Evolutionary conservation across 352 stramenopile species (phyloP).

Genomic region (Thraustotheca clavata): DNA sequence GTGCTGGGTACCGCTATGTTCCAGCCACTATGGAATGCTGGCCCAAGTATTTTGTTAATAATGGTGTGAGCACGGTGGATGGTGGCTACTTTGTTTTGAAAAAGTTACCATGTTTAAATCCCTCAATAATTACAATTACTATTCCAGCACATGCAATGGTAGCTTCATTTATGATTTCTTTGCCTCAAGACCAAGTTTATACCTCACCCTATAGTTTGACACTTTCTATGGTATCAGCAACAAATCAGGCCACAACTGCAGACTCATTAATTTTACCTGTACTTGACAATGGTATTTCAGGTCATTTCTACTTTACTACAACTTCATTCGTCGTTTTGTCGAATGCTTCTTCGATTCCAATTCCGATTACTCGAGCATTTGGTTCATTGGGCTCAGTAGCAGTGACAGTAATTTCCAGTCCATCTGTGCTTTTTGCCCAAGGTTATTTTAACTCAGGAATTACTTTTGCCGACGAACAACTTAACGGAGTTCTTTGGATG

Average conservation of each 20-base stretch:
- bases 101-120: neutral
- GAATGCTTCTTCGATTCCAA: neutral
- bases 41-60: neutral
- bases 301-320: neutral
- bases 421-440: neutral
- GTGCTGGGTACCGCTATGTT: neutral
- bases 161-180: neutral
- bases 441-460: neutral
- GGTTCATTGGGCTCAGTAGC: neutral
- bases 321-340: neutral
- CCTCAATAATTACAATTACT: neutral
- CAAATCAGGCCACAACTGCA: neutral
- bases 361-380: neutral
- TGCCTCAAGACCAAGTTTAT: neutral
- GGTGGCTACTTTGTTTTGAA: neutral
- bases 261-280: neutral
- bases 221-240: neutral
- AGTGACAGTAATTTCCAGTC: neutral
- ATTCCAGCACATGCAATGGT: neutral
- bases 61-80: neutral
- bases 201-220: conserved; percentile 2
- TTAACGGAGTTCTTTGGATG: neutral
- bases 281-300: conserved; percentile 6
- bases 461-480: neutral
- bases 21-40: neutral